These are phyloP conservation scores for Aegilops speltoides DNA, from an alignment of 176 grass and related monocot species.

Conservation along the genomic window DNA sequence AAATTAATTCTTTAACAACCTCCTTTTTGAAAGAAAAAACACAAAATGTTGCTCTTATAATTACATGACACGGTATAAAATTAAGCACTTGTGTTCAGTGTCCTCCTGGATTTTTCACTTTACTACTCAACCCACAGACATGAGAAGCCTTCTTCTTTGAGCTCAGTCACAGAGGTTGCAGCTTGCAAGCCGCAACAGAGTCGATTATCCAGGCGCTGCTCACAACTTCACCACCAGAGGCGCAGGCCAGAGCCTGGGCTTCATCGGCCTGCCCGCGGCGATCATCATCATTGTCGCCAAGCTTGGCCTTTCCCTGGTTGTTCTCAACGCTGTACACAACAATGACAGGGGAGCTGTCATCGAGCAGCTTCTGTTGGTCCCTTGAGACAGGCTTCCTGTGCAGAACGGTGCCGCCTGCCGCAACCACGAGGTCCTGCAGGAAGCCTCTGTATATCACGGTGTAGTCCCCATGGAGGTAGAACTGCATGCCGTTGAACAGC, in stretches of 20 bases:
- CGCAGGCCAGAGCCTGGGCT: slow-evolving; percentile 49
- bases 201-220: slow-evolving; percentile 81
- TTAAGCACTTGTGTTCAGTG: not conserved
- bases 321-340: slow-evolving; percentile 48
- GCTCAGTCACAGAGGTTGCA: slow-evolving; percentile 41
- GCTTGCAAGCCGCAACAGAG: slow-evolving; percentile 68
- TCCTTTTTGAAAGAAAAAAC: no score
- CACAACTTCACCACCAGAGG: slow-evolving; percentile 58
- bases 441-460: slow-evolving; percentile 61
- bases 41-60: no score
- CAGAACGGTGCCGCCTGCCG: slow-evolving; percentile 61
- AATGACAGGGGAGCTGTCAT: slow-evolving; percentile 41
- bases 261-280: slow-evolving; percentile 9
- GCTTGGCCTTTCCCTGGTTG: slow-evolving; percentile 37
- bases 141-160: not conserved
- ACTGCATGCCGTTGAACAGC: slow-evolving; percentile 46
- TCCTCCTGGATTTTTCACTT: not conserved
- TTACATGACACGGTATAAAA: no score
- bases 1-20: no score
- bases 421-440: slow-evolving; percentile 70
- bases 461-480: slow-evolving; percentile 84
- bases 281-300: not conserved
- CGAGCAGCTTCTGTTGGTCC: slow-evolving; percentile 63
- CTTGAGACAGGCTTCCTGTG: slow-evolving; percentile 82
- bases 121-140: not conserved